Conservation (phyloP, 2,329 filamentous ascomycete species). For the Domatiomyces catenatus region DNA sequence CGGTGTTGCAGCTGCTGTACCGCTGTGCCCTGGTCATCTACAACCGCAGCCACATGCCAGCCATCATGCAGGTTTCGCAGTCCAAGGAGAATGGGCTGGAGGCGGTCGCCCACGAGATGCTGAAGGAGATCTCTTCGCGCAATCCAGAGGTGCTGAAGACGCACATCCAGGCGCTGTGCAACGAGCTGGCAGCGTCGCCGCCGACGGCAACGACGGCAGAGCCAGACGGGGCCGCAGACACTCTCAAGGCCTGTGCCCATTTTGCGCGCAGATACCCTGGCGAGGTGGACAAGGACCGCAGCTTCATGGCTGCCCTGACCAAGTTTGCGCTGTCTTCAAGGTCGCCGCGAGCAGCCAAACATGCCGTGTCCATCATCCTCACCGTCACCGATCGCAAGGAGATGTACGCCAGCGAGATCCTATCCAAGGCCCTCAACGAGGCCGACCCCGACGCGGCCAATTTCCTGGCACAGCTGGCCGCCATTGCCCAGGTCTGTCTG, state of each 20-base stretch:
- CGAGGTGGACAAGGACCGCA: slow-evolving; percentile 67
- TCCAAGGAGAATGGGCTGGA: slow-evolving; percentile 68
- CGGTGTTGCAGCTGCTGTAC: slow-evolving; percentile 67
- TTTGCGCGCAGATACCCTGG: slow-evolving; percentile 75
- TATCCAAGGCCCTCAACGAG: slow-evolving; percentile 58
- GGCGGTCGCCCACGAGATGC: slow-evolving; percentile 65
- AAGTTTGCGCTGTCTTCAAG: slow-evolving; percentile 70
- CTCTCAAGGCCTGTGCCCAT: slow-evolving; percentile 81
- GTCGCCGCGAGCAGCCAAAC: slow-evolving; percentile 74
- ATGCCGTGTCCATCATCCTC: slow-evolving; percentile 81
- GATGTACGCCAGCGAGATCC: slow-evolving; percentile 69
- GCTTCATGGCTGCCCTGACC: slow-evolving; percentile 65
- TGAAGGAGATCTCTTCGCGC: slow-evolving; percentile 79
- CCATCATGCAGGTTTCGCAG: slow-evolving; percentile 75
- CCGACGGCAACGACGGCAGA: slow-evolving; percentile 55
- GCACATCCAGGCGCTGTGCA: slow-evolving; percentile 81
- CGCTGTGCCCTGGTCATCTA: slow-evolving; percentile 72
- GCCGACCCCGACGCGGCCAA: slow-evolving; percentile 58
- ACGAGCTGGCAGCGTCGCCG: slow-evolving; percentile 64
- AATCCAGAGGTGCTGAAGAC: slow-evolving; percentile 86
- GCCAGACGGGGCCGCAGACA: slow-evolving; percentile 64
- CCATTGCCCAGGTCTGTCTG: slow-evolving; percentile 53
- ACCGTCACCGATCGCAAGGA: slow-evolving; percentile 62
- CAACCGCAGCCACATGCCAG: slow-evolving; percentile 83
- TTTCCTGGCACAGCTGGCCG: slow-evolving; percentile 47